Base-by-base conservation (phyloP, 2,329 filamentous ascomycete species). In the Venturia pyrina region DNA sequence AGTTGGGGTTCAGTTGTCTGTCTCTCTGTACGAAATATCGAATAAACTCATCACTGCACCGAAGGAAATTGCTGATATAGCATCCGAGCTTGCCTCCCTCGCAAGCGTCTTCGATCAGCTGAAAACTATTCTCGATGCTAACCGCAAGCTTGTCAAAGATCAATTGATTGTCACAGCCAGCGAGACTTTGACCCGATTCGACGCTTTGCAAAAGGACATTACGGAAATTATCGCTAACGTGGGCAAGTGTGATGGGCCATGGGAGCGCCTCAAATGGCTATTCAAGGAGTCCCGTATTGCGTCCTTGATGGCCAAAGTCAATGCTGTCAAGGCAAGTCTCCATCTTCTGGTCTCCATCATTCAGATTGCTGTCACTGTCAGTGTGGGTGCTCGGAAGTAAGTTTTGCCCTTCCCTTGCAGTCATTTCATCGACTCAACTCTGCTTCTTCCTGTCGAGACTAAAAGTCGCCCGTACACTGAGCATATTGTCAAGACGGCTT, bases 11-110 rank as follows among this genome's bases (percentile, higher is more conserved):
- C 62, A 63, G 19, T 44, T 63, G 41, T 63, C 62, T n/a, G 17
- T 32, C 15, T 63, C 62, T 19, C 43, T 63, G 21, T 63, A 63
- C 21, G 62, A 63, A 21, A 63, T 63, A n/a, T 63, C 62, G 13
- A 63, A 50, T 21, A 40, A 24, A 48, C 62, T 63, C 44, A 63
- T 50, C 21, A 63, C n/a, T n/a, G 62, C 62, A 21, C 62, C 62
- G 8, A 63, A 63, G 37, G 62, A 63, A 21, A 2, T 63, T 11
- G 62, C 62, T n/a, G 62, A 63, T 17, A 48, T 63, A 24, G 62
- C 62, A 11, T 63, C 62, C 32, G 62, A 63, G 17, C 41, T 63
- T 11, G 6, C 62, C 21, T 15, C 15, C 19, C 41, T 63, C 6
- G 62, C 41, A 11, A 28, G 3, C 15, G 50, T 63, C 21, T 48